Percentiles rank a stretch among this genome's conserved stretches.
phyloP scores from a whole-genome alignment of 176 grass and related monocot species.

The Oryza meyeriana region DNA sequence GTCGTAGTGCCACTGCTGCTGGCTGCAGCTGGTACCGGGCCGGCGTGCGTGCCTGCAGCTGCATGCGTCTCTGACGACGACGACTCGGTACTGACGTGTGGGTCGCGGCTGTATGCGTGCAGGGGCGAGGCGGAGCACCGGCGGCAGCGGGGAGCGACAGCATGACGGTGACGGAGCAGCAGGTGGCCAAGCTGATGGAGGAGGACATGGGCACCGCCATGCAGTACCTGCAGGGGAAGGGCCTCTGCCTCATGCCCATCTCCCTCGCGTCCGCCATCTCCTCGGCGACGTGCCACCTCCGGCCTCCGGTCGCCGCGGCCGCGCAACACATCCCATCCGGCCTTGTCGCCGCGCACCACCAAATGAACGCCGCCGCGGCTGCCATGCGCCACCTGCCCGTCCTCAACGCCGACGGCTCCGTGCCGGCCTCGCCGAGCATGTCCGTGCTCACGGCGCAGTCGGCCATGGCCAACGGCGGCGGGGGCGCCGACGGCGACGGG shows the following conservation, averaged over 20 bases:
- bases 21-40: not conserved
- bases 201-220: constrained; percentile 98
- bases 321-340: constrained; percentile 1
- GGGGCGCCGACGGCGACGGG: not conserved
- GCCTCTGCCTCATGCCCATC: constrained; percentile 96
- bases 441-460: constrained; percentile 52
- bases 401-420: constrained; percentile 15
- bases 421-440: constrained; percentile 51
- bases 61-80: not conserved
- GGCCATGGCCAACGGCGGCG: constrained; percentile 43
- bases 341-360: not conserved
- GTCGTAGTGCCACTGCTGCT: not conserved
- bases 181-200: constrained; percentile 97
- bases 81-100: not conserved
- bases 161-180: constrained; percentile 89
- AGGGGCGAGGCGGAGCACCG: constrained; percentile 40
- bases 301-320: not conserved
- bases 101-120: not conserved
- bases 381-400: constrained; percentile 7
- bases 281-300: constrained; percentile 59
- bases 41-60: not conserved
- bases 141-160: constrained; percentile 41
- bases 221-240: constrained; percentile 99
- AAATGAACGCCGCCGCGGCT: constrained; percentile 13
- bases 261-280: constrained; percentile 96